A percentile compares a stretch with the other conserved stretches of the same genome.
Conservation (phyloP, 2,329 filamentous ascomycete species). For the Dactylella cylindrospora region DNA sequence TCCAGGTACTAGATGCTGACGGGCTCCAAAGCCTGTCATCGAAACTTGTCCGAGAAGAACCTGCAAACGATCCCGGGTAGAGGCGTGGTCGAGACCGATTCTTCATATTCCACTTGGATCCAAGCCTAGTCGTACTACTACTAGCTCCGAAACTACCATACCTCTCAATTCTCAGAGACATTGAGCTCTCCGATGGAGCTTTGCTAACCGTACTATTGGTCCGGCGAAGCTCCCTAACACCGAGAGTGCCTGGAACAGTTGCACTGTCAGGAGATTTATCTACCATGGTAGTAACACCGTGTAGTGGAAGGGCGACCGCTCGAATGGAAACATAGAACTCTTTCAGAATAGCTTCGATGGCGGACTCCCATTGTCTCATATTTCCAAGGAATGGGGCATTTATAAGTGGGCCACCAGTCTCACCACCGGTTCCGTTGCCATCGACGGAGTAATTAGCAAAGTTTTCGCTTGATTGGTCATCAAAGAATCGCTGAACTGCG, state of each 20-base stretch:
- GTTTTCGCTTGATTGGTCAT: slow-evolving; percentile 41
- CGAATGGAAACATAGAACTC: slow-evolving; percentile 89
- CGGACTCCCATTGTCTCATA: slow-evolving; percentile 78
- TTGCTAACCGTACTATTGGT: slow-evolving; percentile 91
- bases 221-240: slow-evolving; percentile 55
- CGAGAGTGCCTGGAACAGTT: slow-evolving; percentile 17
- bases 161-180: slow-evolving; percentile 49
- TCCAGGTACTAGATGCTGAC: slow-evolving; percentile 89
- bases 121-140: slow-evolving; percentile 51
- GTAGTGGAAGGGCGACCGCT: slow-evolving; percentile 80
- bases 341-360: slow-evolving; percentile 87
- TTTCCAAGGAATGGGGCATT: slow-evolving; percentile 73
- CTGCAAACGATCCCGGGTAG: slow-evolving; percentile 76
- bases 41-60: slow-evolving; percentile 88
- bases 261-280: slow-evolving; percentile 29
- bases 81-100: slow-evolving; percentile 76
- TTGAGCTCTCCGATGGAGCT: slow-evolving; percentile 70
- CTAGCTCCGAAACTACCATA: slow-evolving; percentile 44
- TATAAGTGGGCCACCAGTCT: slow-evolving; percentile 71
- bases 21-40: slow-evolving; percentile 94
- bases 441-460: slow-evolving; percentile 46
- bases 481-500: slow-evolving; percentile 46
- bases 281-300: slow-evolving; percentile 63
- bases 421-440: slow-evolving; percentile 57
- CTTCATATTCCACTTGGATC: slow-evolving; percentile 77